Evolutionary conservation across 768 basidiomycete species (phyloP), one percentile per base, ranked within the genome.

Genomic region (Kwoniella dendrophila): DNA sequence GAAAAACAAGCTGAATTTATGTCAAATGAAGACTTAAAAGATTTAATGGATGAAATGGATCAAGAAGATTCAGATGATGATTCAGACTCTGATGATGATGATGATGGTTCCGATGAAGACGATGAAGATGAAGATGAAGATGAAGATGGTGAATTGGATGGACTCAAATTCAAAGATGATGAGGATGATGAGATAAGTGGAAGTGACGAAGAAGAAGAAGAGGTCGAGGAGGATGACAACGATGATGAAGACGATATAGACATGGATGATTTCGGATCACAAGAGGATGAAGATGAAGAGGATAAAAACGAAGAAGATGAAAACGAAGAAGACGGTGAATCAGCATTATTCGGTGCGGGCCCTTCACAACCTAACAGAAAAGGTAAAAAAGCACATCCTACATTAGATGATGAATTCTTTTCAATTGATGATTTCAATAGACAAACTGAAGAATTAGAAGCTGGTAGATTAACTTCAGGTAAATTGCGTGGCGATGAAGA

Each of bases 331-430:
- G 80, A 75, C 24, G 75, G 76, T 16, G 76, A 77, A 32, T 75
- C 69, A 2, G 74, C 66, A 8, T 74, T 72, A 8, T 64, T 67
- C 20, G 67, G 52, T 11, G 67, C 67, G 26, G 72, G 68, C 2
- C 73, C 70, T 4, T 72, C 72, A 5, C 59, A 63, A 24, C 51
- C 56, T 34, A 38, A 51, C 30, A 7, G 27, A 32, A 44, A 50
- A 41, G 40, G 49, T n/a, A 56, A 32, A 51, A 73, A 74, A 59
- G 64, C 58, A n/a, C 81, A 83, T 59, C 79, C 83, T 4, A 83
- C 83, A 43, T 84, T 97, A 29, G 88, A 97, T 77, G 95, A 98
- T 74, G 86, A 83, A 14, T 98, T 98, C 81, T 98, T 98, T 80
- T 84, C 88, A 64, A 83, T 99, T 48, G 85, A 86, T 29, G 83